A percentile compares a stretch with the other conserved stretches of the same genome.
phyloP scores from a whole-genome alignment of 2,329 filamentous ascomycete species.

The Cercospora zeina region DNA sequence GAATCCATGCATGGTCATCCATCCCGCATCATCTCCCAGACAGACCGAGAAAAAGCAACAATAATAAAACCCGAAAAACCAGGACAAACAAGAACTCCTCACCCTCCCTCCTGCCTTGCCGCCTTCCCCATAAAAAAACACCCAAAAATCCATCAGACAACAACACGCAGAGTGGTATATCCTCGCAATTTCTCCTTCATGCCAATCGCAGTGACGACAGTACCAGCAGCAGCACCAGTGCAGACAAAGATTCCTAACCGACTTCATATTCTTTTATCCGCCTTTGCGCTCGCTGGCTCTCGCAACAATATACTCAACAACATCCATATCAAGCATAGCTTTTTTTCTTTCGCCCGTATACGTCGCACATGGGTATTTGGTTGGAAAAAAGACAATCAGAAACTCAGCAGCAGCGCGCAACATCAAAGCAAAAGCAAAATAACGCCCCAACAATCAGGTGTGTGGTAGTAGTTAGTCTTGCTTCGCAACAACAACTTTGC shows the following conservation, averaged over 20 bases:
- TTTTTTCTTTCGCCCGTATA: slow-evolving; percentile 24
- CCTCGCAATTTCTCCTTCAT: slow-evolving; percentile 16
- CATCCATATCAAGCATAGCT: slow-evolving; percentile 22
- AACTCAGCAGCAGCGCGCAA: slow-evolving; percentile 13
- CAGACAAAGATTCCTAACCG: slow-evolving; percentile 1
- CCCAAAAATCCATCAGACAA: background rate
- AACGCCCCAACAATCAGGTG: slow-evolving; percentile 5
- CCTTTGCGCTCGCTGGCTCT: background rate
- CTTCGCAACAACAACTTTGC: slow-evolving; percentile 23
- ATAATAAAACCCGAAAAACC: background rate
- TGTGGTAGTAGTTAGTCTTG: slow-evolving; percentile 15
- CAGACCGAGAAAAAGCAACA: slow-evolving; percentile 1
- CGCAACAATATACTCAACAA: slow-evolving; percentile 10
- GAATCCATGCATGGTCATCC: background rate
- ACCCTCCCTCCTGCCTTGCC: background rate
- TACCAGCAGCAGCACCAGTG: background rate
- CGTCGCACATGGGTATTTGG: slow-evolving; percentile 27
- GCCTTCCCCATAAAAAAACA: background rate
- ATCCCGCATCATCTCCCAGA: background rate
- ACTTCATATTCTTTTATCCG: background rate
- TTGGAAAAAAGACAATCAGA: slow-evolving; percentile 25
- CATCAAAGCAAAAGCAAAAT: slow-evolving; percentile 19
- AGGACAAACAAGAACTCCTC: background rate
- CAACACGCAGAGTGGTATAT: slow-evolving; percentile 31
- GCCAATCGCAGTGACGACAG: background rate